These are phyloP conservation scores for Arabis alpina DNA, from an alignment of 345 rosid species.

Conservation along the genomic window DNA sequence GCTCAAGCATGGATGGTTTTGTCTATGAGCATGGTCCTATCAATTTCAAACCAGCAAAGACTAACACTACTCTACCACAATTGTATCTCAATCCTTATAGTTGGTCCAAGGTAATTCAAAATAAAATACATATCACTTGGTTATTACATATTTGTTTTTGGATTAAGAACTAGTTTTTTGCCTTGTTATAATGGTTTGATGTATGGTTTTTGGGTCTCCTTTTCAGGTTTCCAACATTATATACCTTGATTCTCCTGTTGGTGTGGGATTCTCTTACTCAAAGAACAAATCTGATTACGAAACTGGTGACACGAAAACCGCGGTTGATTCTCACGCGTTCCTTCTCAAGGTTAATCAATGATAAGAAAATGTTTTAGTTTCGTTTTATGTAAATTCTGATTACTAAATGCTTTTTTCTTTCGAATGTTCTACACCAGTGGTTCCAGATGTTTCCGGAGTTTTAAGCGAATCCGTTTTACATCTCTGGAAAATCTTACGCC, in stretches of 20 bases:
- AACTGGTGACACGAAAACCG: slow-evolving; percentile 80
- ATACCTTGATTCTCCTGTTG: slow-evolving; percentile 94
- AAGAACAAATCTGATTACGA: slow-evolving; percentile 60
- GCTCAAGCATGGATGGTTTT: slow-evolving; percentile 96
- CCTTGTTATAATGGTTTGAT: neutral
- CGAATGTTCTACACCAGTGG: slow-evolving; percentile 59
- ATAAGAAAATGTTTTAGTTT: neutral
- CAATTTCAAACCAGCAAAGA: slow-evolving; percentile 64
- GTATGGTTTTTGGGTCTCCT: neutral
- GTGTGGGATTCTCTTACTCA: slow-evolving; percentile 92
- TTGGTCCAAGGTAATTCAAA: slow-evolving; percentile 85
- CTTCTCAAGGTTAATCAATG: slow-evolving; percentile 64
- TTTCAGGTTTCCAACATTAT: slow-evolving; percentile 77
- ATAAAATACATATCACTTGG: neutral
- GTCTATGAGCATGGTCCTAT: slow-evolving; percentile 91
- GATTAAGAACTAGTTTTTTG: too few species aligned
- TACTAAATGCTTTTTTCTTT: slow-evolving; percentile 5
- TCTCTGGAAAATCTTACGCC: slow-evolving; percentile 96
- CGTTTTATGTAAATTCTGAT: neutral
- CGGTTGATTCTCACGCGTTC: slow-evolving; percentile 76
- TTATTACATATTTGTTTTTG: too few species aligned
- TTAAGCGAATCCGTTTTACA: slow-evolving; percentile 75
- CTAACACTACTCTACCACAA: slow-evolving; percentile 47
- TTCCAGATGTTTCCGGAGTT: slow-evolving; percentile 78
- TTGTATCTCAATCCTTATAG: slow-evolving; percentile 77